Percentiles rank a stretch among this genome's conserved stretches.
These are phyloP conservation scores for Pythium dissimile DNA, from an alignment of 352 stramenopile genomes.

Conservation along the genomic window DNA sequence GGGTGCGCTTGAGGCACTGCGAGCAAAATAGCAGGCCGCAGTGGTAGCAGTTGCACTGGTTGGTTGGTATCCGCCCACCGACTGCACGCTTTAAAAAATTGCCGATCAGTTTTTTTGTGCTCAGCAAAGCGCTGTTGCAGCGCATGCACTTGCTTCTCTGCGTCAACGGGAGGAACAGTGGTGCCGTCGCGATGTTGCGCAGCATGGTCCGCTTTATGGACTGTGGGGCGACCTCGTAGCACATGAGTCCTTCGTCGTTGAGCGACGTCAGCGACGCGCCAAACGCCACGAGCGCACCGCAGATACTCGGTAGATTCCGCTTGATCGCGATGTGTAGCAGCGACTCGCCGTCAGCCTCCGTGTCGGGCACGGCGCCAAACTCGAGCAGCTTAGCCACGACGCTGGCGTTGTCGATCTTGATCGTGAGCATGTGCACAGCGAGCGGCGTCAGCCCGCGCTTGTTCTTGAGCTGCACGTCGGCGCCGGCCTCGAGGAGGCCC, in stretches of 20 bases:
- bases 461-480: slow-evolving; percentile 49
- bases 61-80: slow-evolving; percentile 34
- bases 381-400: slow-evolving; percentile 67
- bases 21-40: slow-evolving; percentile 74
- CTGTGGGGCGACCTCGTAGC: slow-evolving; percentile 65
- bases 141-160: slow-evolving; percentile 73
- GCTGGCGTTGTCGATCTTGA: slow-evolving; percentile 68
- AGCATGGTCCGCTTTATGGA: slow-evolving; percentile 70
- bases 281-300: slow-evolving; percentile 56
- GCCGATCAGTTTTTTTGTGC: slow-evolving; percentile 36
- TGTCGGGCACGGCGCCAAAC: slow-evolving; percentile 50
- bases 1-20: slow-evolving; percentile 50
- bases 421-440: slow-evolving; percentile 75
- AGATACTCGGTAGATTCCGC: slow-evolving; percentile 48
- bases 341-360: slow-evolving; percentile 56
- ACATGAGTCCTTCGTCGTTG: slow-evolving; percentile 73
- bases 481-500: slow-evolving; percentile 47
- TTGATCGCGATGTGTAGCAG: slow-evolving; percentile 58
- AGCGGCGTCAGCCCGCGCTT: slow-evolving; percentile 64
- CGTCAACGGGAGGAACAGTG: slow-evolving; percentile 41
- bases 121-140: slow-evolving; percentile 53
- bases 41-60: slow-evolving; percentile 81
- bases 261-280: slow-evolving; percentile 56
- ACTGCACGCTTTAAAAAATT: slow-evolving; percentile 62
- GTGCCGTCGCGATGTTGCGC: slow-evolving; percentile 48